Evolutionary conservation across 2,329 filamentous ascomycete species (phyloP).

Genomic region (Myriangium duriaei): DNA sequence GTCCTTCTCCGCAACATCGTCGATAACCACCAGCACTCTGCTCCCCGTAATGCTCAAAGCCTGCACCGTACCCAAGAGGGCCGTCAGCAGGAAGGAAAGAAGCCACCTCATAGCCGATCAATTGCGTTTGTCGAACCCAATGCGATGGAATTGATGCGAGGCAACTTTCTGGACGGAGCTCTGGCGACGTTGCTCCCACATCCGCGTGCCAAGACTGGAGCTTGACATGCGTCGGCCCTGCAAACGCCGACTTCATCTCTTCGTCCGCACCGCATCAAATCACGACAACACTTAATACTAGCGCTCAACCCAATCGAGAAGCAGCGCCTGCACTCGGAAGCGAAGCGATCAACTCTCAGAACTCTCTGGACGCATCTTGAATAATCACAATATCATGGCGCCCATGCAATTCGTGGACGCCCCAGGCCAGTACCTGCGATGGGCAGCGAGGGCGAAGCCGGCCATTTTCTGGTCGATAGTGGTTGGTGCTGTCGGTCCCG

Average conservation of each 20-base stretch:
- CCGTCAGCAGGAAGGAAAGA: slow-evolving; percentile 42
- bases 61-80: slow-evolving; percentile 53
- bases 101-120: slow-evolving; percentile 22
- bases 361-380: slow-evolving; percentile 13
- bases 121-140: slow-evolving; percentile 1
- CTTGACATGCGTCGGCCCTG: slow-evolving; percentile 1
- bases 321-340: not conserved
- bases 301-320: not conserved
- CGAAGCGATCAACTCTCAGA: not conserved
- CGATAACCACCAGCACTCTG: slow-evolving; percentile 73
- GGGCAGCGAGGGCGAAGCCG: slow-evolving; percentile 77
- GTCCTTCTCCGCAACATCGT: slow-evolving; percentile 68
- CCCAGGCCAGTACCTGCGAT: slow-evolving; percentile 75
- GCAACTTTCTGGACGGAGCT: slow-evolving; percentile 1
- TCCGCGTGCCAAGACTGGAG: slow-evolving; percentile 7
- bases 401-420: slow-evolving; percentile 70
- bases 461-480: slow-evolving; percentile 81
- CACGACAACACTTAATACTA: no score
- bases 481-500: slow-evolving; percentile 60
- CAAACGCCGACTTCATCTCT: slow-evolving; percentile 8
- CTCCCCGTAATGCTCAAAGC: slow-evolving; percentile 69
- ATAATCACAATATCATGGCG: slow-evolving; percentile 41
- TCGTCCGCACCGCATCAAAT: not conserved
- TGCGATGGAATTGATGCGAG: slow-evolving; percentile 1
- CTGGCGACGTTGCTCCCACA: slow-evolving; percentile 6